Percentiles rank a stretch among this genome's conserved stretches.
These are phyloP conservation scores for Bassia scoparia DNA, from an alignment of 148 eudicot genomes.

Conservation along the genomic window DNA sequence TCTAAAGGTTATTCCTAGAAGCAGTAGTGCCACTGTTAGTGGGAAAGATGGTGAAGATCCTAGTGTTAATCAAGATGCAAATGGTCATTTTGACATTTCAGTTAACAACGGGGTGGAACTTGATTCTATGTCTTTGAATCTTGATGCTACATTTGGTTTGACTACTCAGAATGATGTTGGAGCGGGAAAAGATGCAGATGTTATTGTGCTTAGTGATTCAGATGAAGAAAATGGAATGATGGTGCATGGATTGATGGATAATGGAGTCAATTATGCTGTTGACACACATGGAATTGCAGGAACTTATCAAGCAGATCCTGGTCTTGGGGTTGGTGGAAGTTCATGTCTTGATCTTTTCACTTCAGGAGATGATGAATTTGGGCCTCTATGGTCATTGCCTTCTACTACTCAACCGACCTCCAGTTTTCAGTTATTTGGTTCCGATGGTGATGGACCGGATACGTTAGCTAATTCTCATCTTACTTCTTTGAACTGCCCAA, in stretches of 20 bases:
- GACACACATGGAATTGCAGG: constrained; percentile 47
- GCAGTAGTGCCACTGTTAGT: constrained; percentile 66
- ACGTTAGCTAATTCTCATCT: constrained; percentile 48
- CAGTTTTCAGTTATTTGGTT: constrained; percentile 73
- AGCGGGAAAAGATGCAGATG: constrained; percentile 39
- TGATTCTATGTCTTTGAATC: constrained; percentile 47
- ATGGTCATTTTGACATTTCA: constrained; percentile 42
- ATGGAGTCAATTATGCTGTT: constrained; percentile 37
- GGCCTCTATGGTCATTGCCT: constrained; percentile 68
- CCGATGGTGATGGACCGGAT: constrained; percentile 61
- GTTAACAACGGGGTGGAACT: constrained; percentile 45
- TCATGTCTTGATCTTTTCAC: constrained; percentile 61
- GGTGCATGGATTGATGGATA: constrained; percentile 29
- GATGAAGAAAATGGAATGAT: constrained; percentile 56
- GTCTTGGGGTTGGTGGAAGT: constrained; percentile 47
- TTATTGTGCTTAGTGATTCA: constrained; percentile 75
- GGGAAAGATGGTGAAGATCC: constrained; percentile 54
- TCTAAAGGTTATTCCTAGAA: constrained; percentile 48
- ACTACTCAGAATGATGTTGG: constrained; percentile 31
- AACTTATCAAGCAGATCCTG: constrained; percentile 55
- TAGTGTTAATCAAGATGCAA: constrained; percentile 59
- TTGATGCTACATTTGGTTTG: constrained; percentile 38
- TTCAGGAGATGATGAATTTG: constrained; percentile 60
- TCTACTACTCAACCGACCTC: constrained; percentile 54
- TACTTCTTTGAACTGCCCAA: constrained; percentile 44